A percentile compares a stretch with the other conserved stretches of the same genome.
These are phyloP conservation scores for Boletellus sp. DNA, from an alignment of 1,284 basidiomycete genomes.

Conservation along the genomic window DNA sequence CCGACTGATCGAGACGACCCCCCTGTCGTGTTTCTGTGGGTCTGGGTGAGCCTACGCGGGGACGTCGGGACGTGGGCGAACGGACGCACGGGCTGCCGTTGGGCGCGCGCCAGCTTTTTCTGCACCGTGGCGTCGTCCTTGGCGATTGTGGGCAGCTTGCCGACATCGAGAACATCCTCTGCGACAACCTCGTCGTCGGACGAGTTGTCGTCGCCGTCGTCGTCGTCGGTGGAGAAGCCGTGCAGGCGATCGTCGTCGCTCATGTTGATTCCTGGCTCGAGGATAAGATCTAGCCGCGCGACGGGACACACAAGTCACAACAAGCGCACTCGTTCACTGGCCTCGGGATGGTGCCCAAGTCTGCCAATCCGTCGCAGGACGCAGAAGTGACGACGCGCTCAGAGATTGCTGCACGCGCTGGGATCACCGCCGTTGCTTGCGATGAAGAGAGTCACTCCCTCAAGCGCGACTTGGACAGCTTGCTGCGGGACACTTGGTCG, in stretches of 20 bases:
- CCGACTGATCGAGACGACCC: constrained; percentile 88
- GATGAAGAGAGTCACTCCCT: constrained; percentile 13
- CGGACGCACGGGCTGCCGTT: constrained; percentile 68
- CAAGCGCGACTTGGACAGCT: constrained; percentile 20
- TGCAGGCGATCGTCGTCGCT: constrained; percentile 50
- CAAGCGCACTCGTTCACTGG: constrained; percentile 7
- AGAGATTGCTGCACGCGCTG: constrained; percentile 16
- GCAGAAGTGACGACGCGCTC: constrained; percentile 28
- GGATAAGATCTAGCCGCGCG: not conserved
- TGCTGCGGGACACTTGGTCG: constrained; percentile 23
- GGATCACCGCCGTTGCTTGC: not conserved
- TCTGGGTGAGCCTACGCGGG: constrained; percentile 5
- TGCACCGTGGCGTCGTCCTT: constrained; percentile 83
- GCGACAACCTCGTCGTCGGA: constrained; percentile 75
- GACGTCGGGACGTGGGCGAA: not conserved
- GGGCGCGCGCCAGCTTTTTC: constrained; percentile 79
- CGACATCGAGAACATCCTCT: constrained; percentile 62
- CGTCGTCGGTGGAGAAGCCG: constrained; percentile 63
- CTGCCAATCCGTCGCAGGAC: constrained; percentile 26
- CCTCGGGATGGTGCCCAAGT: constrained; percentile 25
- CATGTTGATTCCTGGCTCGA: constrained; percentile 6
- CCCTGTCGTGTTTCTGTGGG: constrained; percentile 63
- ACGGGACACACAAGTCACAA: constrained; percentile 25
- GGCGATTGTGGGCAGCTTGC: constrained; percentile 74
- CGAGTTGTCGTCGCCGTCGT: constrained; percentile 51